phyloP scores from a whole-genome alignment of 1,284 basidiomycete genomes.

The Apiotrichum sp. region DNA sequence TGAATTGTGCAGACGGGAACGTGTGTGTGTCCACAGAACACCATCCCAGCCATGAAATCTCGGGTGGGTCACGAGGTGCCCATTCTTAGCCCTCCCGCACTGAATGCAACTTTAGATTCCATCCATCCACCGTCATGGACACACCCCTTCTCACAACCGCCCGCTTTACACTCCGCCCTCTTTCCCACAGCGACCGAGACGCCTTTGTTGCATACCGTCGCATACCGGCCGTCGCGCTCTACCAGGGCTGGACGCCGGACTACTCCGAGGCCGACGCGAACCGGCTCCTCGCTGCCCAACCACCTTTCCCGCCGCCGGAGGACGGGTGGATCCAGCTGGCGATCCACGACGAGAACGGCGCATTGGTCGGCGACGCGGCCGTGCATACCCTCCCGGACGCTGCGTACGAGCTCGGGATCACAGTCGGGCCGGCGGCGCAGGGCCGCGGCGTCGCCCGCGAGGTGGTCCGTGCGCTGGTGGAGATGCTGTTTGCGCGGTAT shows the following conservation, averaged over 20 bases:
- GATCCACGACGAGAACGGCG: background rate
- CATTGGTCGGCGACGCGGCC: slow-evolving; percentile 1
- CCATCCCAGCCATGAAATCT: too few species aligned
- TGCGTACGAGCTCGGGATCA: slow-evolving; percentile 2
- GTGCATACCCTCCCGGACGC: background rate
- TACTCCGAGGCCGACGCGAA: background rate
- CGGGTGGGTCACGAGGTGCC: too few species aligned
- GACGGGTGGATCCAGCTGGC: slow-evolving; percentile 2
- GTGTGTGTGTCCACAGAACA: too few species aligned
- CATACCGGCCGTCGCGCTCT: background rate
- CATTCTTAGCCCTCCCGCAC: too few species aligned
- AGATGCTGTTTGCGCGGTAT: background rate
- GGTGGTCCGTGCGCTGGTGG: background rate
- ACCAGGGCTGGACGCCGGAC: slow-evolving; percentile 2
- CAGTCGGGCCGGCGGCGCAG: background rate
- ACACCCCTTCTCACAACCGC: background rate
- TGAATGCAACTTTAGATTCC: too few species aligned
- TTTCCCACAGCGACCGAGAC: slow-evolving; percentile 1
- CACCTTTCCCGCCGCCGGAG: background rate
- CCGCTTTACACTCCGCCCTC: background rate
- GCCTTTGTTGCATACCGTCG: slow-evolving; percentile 4
- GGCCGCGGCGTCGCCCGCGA: background rate
- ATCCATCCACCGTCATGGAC: background rate
- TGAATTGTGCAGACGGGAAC: too few species aligned
- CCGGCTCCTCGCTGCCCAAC: background rate